Evolutionary conservation across 2,329 filamentous ascomycete species (phyloP).

Genomic region (Zymoseptoria tritici): DNA sequence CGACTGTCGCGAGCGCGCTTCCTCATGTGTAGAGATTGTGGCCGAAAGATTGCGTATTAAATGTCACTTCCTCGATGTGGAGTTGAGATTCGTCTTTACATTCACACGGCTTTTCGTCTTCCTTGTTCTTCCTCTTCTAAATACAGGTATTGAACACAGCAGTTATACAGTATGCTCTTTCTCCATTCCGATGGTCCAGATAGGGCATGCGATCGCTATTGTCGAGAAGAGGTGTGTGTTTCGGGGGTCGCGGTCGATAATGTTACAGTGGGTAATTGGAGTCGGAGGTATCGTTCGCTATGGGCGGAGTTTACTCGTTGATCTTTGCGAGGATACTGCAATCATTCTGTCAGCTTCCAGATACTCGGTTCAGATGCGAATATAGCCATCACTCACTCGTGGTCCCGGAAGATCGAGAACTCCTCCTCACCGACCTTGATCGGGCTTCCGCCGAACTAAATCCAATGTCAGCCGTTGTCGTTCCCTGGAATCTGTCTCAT

Average conservation of each 20-base stretch:
- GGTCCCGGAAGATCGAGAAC: constrained; percentile 91
- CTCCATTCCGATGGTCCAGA: background rate
- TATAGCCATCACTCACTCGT: constrained; percentile 63
- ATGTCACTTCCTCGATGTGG: background rate
- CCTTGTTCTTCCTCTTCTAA: background rate
- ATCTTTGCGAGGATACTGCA: constrained; percentile 93
- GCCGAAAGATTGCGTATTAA: background rate
- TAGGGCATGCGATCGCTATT: background rate
- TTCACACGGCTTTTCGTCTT: background rate
- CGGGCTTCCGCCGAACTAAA: constrained; percentile 81
- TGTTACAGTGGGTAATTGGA: background rate
- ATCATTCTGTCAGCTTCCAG: constrained; percentile 12
- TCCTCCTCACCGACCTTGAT: constrained; percentile 98
- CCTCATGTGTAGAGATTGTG: background rate
- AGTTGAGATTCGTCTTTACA: background rate
- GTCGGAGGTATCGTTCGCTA: background rate
- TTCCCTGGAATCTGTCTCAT: background rate
- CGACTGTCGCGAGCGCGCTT: background rate
- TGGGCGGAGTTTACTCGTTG: constrained; percentile 62
- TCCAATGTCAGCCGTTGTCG: constrained; percentile 1
- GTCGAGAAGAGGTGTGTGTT: background rate
- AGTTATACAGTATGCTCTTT: background rate
- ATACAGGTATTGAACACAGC: background rate
- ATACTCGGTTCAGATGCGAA: background rate
- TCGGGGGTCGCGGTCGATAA: background rate